Percentiles rank a stretch among this genome's conserved stretches.
These are phyloP conservation scores for Chaetomium tenue DNA, from an alignment of 495 filamentous ascomycete species.

Conservation along the genomic window DNA sequence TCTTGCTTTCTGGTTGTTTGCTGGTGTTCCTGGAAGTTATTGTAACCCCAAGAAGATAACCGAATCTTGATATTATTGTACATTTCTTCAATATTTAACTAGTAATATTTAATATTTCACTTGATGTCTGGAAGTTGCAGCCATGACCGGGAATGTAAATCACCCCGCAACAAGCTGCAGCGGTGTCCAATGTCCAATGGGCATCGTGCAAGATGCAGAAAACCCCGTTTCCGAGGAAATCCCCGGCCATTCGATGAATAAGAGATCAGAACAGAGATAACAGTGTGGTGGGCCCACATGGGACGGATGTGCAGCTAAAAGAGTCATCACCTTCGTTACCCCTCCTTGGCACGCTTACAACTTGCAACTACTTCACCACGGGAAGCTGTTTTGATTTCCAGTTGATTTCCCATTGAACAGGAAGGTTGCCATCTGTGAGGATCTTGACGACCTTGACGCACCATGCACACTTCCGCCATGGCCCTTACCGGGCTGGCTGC, in stretches of 20 bases:
- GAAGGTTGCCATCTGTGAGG: background rate
- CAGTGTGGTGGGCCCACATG: background rate
- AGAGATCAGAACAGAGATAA: background rate
- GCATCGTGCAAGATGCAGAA: background rate
- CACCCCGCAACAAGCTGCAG: slow-evolving; percentile 7
- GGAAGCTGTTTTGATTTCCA: background rate
- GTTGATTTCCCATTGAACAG: background rate
- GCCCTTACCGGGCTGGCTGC: slow-evolving; percentile 45
- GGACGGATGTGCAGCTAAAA: background rate
- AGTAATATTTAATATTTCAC: background rate
- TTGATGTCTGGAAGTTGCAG: background rate
- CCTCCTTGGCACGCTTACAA: slow-evolving; percentile 3
- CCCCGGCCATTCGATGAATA: background rate
- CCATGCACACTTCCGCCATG: slow-evolving; percentile 5
- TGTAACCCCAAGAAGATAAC: no score
- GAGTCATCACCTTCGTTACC: background rate
- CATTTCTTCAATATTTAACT: background rate
- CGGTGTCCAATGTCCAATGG: background rate
- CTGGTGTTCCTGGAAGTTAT: no score
- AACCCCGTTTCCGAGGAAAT: slow-evolving; percentile 13
- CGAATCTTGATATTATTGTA: no score
- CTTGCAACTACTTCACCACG: background rate
- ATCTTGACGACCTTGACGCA: background rate
- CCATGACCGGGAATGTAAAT: background rate
- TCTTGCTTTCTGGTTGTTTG: background rate